These are phyloP conservation scores for Syzygium aromaticum DNA, from an alignment of 345 rosid genomes.

Conservation along the genomic window DNA sequence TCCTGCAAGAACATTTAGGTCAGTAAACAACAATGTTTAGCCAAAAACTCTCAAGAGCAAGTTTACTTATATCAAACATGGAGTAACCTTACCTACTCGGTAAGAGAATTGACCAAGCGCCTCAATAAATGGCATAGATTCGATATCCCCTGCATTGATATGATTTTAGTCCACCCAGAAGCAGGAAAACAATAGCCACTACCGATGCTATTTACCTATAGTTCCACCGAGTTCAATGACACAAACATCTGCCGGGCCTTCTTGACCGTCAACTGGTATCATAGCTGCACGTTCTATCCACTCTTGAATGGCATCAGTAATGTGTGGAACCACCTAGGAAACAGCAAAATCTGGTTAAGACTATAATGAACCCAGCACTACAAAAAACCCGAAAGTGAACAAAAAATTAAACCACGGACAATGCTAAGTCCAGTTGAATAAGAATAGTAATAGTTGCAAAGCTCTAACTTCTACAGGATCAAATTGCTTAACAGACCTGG, in stretches of 20 bases:
- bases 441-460: background rate
- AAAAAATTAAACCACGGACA: background rate
- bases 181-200: background rate
- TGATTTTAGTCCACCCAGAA: background rate
- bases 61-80: background rate
- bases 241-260: conserved; percentile 88
- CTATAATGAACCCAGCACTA: background rate
- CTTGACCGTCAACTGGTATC: conserved; percentile 83
- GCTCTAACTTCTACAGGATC: background rate
- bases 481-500: conserved; percentile 40
- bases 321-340: conserved; percentile 85
- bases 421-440: background rate
- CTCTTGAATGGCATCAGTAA: conserved; percentile 91
- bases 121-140: conserved; percentile 95
- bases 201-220: conserved; percentile 42
- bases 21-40: background rate
- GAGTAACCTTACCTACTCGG: conserved; percentile 59
- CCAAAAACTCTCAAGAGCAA: background rate
- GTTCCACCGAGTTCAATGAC: conserved; percentile 98
- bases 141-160: conserved; percentile 75
- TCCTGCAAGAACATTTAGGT: conserved; percentile 31
- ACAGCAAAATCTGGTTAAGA: background rate
- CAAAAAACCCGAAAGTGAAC: background rate
- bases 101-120: conserved; percentile 92
- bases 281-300: conserved; percentile 85